These are phyloP conservation scores for Enterocytospora artemiae DNA, from an alignment of 371 early-diverging fungal species.

Conservation along the genomic window DNA sequence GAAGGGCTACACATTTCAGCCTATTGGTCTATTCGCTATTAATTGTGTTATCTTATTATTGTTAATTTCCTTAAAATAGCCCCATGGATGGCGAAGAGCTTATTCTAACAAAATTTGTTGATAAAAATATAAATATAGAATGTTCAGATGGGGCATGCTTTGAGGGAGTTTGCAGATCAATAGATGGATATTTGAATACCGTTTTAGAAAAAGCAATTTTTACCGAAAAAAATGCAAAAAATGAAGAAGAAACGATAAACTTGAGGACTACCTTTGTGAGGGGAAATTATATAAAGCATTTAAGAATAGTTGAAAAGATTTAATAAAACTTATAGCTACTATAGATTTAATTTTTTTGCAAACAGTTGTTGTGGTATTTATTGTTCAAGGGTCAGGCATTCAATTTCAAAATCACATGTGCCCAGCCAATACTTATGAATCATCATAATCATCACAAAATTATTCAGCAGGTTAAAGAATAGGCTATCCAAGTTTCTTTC, in stretches of 20 bases:
- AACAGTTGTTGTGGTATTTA: too few species aligned
- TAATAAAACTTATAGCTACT: too few species aligned
- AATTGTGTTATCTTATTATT: not conserved
- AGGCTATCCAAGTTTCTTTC: constrained; percentile 48
- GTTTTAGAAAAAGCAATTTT: not conserved
- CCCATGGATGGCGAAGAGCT: not conserved
- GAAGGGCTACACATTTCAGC: not conserved
- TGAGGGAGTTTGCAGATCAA: not conserved
- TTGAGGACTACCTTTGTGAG: too few species aligned
- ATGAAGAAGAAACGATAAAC: constrained; percentile 3
- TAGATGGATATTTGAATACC: constrained; percentile 5
- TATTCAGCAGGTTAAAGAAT: constrained; percentile 42
- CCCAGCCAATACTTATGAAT: constrained; percentile 54
- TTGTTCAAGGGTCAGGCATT: constrained; percentile 30
- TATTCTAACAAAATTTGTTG: not conserved
- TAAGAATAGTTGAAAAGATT: too few species aligned
- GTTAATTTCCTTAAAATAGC: not conserved
- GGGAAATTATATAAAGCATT: constrained; percentile 1
- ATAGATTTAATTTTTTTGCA: too few species aligned
- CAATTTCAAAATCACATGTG: constrained; percentile 47
- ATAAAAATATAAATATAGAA: not conserved
- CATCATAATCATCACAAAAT: constrained; percentile 45
- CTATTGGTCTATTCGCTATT: not conserved
- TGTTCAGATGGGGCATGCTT: not conserved
- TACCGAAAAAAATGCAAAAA: not conserved